Conservation (phyloP, 2,329 filamentous ascomycete species). For the Celoporthe dispersa region DNA sequence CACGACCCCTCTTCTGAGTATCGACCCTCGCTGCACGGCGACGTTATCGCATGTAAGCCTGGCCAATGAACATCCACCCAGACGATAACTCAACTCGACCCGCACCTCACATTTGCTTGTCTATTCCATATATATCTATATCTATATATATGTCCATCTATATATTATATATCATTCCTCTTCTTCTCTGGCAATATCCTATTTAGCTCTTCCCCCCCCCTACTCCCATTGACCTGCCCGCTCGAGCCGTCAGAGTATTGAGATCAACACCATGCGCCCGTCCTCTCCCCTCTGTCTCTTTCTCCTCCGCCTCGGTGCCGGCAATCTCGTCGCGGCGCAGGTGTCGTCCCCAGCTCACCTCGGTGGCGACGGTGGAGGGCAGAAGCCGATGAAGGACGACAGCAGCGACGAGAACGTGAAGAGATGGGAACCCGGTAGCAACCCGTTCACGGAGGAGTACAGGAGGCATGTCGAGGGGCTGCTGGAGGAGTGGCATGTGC, state of each 20-base stretch:
- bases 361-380: background rate
- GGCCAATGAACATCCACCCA: too few species aligned
- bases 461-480: constrained; percentile 32
- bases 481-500: constrained; percentile 49
- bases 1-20: background rate
- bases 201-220: background rate
- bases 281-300: background rate
- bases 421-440: background rate
- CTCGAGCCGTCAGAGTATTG: background rate
- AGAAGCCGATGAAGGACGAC: constrained; percentile 3
- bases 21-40: background rate
- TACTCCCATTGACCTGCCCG: too few species aligned
- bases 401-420: background rate
- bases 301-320: background rate
- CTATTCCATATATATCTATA: too few species aligned
- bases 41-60: background rate
- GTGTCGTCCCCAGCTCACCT: background rate
- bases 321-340: background rate
- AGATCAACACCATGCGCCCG: background rate
- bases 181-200: too few species aligned
- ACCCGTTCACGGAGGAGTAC: constrained; percentile 30
- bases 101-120: too few species aligned
- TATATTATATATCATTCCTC: too few species aligned
- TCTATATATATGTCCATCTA: background rate
- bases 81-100: too few species aligned